phyloP scores from a whole-genome alignment of 208 protist genomes.

The Spongospora subterranea region DNA sequence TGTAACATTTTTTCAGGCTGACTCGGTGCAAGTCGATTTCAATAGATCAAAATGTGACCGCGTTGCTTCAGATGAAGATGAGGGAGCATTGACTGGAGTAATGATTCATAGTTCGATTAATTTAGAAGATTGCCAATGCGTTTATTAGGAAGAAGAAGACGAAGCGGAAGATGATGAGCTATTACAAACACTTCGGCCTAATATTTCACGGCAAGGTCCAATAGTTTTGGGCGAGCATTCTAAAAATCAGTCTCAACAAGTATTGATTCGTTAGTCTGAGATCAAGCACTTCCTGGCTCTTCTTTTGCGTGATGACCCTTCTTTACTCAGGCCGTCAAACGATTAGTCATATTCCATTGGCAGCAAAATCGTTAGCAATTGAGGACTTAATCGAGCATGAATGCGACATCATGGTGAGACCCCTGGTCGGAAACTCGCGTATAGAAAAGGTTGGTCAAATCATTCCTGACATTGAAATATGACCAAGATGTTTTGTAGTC shows the following conservation, averaged over 20 bases:
- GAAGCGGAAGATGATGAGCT: slow-evolving; percentile 20
- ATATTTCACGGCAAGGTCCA: not conserved
- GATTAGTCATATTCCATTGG: slow-evolving; percentile 1
- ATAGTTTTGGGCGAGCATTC: not conserved
- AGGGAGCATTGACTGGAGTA: not conserved
- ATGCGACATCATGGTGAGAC: slow-evolving; percentile 47
- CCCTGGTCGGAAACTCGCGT: slow-evolving; percentile 24
- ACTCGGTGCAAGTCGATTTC: not conserved
- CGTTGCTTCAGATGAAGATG: slow-evolving; percentile 1
- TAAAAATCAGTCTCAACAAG: not conserved
- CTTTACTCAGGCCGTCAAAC: not conserved
- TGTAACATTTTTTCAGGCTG: too few species aligned
- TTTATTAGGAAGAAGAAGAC: not conserved
- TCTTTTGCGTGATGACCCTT: not conserved
- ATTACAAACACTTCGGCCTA: slow-evolving; percentile 13
- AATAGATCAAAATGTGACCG: not conserved
- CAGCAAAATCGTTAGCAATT: not conserved
- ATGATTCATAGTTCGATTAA: not conserved
- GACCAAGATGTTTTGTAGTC: not conserved
- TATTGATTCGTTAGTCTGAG: not conserved
- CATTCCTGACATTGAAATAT: not conserved
- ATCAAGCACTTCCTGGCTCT: not conserved
- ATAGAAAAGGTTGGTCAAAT: slow-evolving; percentile 5
- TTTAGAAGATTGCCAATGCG: not conserved
- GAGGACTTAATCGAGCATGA: slow-evolving; percentile 30